Percentiles rank a stretch among this genome's conserved stretches.
Evolutionary conservation across 2,329 filamentous ascomycete species (phyloP).

Genomic region (Pseudocercospora musae): DNA sequence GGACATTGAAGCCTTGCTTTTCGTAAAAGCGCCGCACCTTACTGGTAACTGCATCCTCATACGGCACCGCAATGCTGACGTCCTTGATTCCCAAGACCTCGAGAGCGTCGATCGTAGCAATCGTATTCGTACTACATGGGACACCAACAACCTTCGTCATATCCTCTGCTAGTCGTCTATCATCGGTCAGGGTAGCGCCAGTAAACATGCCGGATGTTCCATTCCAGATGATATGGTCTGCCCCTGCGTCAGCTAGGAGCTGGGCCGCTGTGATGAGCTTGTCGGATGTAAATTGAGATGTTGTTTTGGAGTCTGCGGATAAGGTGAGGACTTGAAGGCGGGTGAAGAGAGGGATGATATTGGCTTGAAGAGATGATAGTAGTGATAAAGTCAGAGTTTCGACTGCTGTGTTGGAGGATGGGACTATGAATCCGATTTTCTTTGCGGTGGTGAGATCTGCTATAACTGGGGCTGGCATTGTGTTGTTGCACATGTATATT

Average conservation of each 20-base stretch:
- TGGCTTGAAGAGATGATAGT: conserved; percentile 38
- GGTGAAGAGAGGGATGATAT: conserved; percentile 35
- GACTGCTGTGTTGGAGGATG: conserved; percentile 45
- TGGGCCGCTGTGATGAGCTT: conserved; percentile 30
- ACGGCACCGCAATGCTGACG: conserved; percentile 25
- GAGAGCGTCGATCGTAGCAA: conserved; percentile 25
- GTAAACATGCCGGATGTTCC: conserved; percentile 34
- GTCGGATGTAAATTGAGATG: conserved; percentile 35
- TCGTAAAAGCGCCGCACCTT: conserved; percentile 20
- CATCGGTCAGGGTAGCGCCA: conserved; percentile 21
- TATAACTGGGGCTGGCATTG: conserved; percentile 11
- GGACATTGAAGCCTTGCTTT: conserved; percentile 14
- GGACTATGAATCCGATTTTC: conserved; percentile 43
- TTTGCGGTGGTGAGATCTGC: conserved; percentile 19
- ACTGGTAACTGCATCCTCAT: conserved; percentile 15
- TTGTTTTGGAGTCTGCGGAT: conserved; percentile 33
- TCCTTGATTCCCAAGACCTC: conserved; percentile 9
- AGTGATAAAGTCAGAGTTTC: conserved; percentile 44
- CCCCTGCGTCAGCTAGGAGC: conserved; percentile 33
- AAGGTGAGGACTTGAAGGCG: conserved; percentile 44
- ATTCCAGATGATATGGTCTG: conserved; percentile 34
- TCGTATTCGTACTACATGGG: conserved; percentile 22
- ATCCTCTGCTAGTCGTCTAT: conserved; percentile 14
- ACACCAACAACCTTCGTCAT: conserved; percentile 21
- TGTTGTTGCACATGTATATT: too few species aligned